Percentiles rank a stretch among this genome's conserved stretches.
phyloP scores from a whole-genome alignment of 129 eudicot species.

The Pittosporum tobira region DNA sequence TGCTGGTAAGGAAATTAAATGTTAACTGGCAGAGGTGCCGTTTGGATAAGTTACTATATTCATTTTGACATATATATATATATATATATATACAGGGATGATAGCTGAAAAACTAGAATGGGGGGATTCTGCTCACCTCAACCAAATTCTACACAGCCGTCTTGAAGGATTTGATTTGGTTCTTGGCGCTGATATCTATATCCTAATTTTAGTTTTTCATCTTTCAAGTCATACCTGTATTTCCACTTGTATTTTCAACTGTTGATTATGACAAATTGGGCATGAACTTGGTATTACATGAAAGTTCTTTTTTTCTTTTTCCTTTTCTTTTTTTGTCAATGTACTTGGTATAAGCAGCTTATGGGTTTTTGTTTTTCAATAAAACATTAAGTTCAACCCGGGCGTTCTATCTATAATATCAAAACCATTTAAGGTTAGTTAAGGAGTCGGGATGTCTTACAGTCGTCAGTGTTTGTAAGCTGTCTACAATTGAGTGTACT shows the following conservation, averaged over 20 bases:
- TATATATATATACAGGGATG: constrained; percentile 42
- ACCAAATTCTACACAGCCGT: constrained; percentile 38
- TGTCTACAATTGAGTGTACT: too few species aligned
- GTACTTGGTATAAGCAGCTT: too few species aligned
- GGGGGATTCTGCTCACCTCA: constrained; percentile 72
- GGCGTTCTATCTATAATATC: too few species aligned
- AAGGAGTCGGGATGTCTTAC: too few species aligned
- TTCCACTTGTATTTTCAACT: neutral
- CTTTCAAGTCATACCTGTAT: constrained; percentile 3
- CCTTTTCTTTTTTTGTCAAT: too few species aligned
- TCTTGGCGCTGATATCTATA: constrained; percentile 99
- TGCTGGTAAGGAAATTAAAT: constrained; percentile 39
- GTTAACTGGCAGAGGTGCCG: constrained; percentile 4
- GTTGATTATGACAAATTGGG: neutral
- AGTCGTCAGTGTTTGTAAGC: too few species aligned
- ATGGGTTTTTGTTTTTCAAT: too few species aligned
- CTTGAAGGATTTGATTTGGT: constrained; percentile 73
- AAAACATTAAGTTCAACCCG: too few species aligned
- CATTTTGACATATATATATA: constrained; percentile 11
- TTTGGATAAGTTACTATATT: constrained; percentile 10
- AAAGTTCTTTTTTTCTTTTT: too few species aligned
- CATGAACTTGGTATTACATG: neutral
- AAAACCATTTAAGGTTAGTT: too few species aligned
- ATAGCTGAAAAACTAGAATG: constrained; percentile 81
- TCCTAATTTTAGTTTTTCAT: constrained; percentile 28